Evolutionary conservation across 208 protist species (phyloP).

Genomic region (Leishmania tropica): DNA sequence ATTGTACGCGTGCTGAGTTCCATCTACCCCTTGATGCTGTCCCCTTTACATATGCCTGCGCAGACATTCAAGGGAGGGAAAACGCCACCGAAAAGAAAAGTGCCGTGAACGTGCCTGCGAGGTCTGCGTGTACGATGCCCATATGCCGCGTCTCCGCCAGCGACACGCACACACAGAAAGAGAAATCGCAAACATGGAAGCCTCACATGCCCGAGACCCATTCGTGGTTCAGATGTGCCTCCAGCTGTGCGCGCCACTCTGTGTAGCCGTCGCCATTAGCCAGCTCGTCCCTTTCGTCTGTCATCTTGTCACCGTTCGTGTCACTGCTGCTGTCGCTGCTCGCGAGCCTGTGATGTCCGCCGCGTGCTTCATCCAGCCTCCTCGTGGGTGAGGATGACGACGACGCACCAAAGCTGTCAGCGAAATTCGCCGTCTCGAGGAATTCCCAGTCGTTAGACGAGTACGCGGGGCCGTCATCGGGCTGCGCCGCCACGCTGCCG

Average conservation of each 20-base stretch:
- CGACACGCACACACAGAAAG: background rate
- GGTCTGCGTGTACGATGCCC: background rate
- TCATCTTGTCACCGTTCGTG: background rate
- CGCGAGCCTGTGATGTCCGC: background rate
- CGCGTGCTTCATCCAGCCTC: background rate
- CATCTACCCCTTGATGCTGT: background rate
- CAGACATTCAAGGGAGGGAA: background rate
- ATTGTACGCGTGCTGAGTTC: background rate
- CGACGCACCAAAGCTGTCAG: background rate
- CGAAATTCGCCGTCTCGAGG: slow-evolving; percentile 3
- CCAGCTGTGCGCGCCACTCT: slow-evolving; percentile 6
- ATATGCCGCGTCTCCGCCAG: background rate
- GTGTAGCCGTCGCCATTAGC: background rate
- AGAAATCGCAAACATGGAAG: no score
- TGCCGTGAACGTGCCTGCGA: background rate
- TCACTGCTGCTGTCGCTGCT: background rate
- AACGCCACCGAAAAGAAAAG: background rate
- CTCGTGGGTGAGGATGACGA: background rate
- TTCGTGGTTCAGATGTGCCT: background rate
- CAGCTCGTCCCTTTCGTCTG: background rate
- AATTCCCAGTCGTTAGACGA: slow-evolving; percentile 19
- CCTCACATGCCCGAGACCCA: background rate
- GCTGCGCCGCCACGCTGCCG: background rate
- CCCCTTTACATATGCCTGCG: background rate
- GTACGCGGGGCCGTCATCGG: background rate